phyloP scores from a whole-genome alignment of 1,284 basidiomycete species.

The Ceratobasidium sp. region DNA sequence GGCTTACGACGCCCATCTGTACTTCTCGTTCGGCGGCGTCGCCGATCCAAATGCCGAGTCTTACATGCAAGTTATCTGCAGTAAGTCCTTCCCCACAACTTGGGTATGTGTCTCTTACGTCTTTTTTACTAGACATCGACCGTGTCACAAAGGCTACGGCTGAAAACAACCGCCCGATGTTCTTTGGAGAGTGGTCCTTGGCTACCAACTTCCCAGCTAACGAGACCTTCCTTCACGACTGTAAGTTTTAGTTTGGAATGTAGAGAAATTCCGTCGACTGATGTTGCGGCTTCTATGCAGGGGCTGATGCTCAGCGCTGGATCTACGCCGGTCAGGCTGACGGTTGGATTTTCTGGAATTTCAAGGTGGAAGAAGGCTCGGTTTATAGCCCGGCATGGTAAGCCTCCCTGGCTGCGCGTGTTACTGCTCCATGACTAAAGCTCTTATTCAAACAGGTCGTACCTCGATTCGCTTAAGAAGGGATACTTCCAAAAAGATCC shows the following conservation, averaged over 20 bases:
- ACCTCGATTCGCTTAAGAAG: constrained; percentile 69
- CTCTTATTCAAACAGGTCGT: constrained; percentile 67
- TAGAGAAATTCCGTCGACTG: constrained; percentile 69
- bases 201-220: constrained; percentile 75
- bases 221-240: constrained; percentile 71
- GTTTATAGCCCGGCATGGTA: constrained; percentile 31
- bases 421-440: too few species aligned
- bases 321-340: constrained; percentile 64
- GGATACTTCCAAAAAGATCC: constrained; percentile 77
- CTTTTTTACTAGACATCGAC: constrained; percentile 56
- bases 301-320: constrained; percentile 77
- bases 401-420: neutral
- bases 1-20: constrained; percentile 83
- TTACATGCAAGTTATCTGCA: constrained; percentile 77
- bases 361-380: constrained; percentile 71
- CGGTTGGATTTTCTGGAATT: constrained; percentile 86
- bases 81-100: constrained; percentile 51
- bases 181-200: constrained; percentile 76
- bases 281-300: constrained; percentile 68
- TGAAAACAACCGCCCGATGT: constrained; percentile 65
- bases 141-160: constrained; percentile 61
- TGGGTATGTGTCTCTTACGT: constrained; percentile 53
- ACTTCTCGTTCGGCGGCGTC: constrained; percentile 74
- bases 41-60: constrained; percentile 73
- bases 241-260: constrained; percentile 29